Base-by-base conservation (phyloP, 1,284 basidiomycete species). In the Cryptococcus amylolentus region DNA sequence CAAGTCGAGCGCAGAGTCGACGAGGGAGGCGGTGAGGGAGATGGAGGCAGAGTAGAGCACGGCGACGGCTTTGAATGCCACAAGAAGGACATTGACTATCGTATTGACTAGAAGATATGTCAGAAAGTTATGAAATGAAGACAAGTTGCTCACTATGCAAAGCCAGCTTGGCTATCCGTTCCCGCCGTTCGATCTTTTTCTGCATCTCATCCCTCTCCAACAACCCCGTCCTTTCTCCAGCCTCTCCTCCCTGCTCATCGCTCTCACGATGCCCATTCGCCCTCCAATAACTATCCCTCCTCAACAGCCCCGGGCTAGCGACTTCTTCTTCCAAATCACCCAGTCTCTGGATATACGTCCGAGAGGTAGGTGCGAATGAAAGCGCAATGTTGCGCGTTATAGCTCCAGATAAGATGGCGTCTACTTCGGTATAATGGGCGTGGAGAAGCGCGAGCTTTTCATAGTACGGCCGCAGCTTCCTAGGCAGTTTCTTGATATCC, bases 1-100 rank as follows among this genome's bases (percentile, higher is more conserved):
- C 18, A 83, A 73, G 53, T 84, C 82, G 58, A 84, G 77, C 0
- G 78, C 80, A 18, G 79, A 80, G 68, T 83, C 82, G 52, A 83
- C 80, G 13, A 82, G 71, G 0, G 78, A 80, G 7, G 82, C 82
- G 27, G 82, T 75, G 49, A 84, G 77, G 23, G 82, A 83, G 55
- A 84, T 80, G 7, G 82, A 83, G 43, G 79, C 77, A 27, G 81
- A 82, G 40, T 81, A 78, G 23, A 80, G 69, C 14, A 82, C 80
- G 0, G 82, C 81, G 0, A 80, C 63, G 13, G 75, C 78, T 63
- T 84, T 84, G 4, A 78, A 79, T 2, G 64, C 75, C 5, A 83
- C 77, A 4, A 84, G 75, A 2, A 81, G 18, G 49, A 82, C 58
- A 60, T 83, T 83, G 61, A 82, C 72, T 16, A 68, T 48, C 5